phyloP scores from a whole-genome alignment of 2,329 filamentous ascomycete genomes.

The Phyllosticta citribraziliensis region DNA sequence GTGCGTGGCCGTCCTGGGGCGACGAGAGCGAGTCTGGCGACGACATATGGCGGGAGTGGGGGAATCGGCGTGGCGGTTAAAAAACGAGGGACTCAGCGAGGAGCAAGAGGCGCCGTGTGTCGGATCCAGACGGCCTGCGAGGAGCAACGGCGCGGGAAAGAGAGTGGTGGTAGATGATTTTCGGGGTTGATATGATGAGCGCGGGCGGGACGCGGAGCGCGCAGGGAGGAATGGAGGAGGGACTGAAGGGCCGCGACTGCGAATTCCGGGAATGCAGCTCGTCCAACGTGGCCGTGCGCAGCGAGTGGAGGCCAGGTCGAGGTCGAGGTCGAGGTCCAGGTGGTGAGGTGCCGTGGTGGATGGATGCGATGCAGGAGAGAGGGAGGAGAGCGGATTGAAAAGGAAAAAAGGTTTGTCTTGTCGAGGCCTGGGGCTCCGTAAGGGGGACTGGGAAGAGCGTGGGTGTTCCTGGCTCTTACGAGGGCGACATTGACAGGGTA shows the following conservation, averaged over 20 bases:
- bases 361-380: neutral
- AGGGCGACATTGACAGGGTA: neutral
- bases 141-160: neutral
- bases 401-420: neutral
- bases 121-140: neutral
- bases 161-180: neutral
- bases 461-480: neutral
- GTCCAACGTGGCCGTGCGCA: neutral
- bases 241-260: neutral
- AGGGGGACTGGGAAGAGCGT: neutral
- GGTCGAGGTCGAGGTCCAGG: no score
- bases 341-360: no score
- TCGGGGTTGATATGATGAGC: neutral
- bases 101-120: neutral
- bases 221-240: neutral
- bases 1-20: constrained; percentile 16
- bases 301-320: neutral
- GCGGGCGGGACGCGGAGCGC: neutral
- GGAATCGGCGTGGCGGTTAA: neutral
- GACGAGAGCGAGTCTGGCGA: constrained; percentile 3
- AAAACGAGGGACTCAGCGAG: neutral
- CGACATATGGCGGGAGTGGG: constrained; percentile 6
- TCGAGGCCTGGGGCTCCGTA: neutral
- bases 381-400: neutral
- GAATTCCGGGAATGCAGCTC: neutral